phyloP scores from a whole-genome alignment of 306 rosid genomes.

The Malus orientalis region DNA sequence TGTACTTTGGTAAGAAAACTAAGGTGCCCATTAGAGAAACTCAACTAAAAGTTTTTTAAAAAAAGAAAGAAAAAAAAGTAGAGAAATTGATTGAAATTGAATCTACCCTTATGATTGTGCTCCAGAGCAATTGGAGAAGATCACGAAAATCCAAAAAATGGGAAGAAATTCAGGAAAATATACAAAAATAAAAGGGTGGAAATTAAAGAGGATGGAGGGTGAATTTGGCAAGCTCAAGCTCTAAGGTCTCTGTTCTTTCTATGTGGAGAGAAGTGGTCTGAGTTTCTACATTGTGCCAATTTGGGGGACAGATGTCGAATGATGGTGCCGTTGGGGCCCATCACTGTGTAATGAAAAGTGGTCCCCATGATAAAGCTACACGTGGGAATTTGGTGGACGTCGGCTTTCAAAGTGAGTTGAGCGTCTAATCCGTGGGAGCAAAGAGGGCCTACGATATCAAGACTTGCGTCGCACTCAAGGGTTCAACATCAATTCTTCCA shows the following conservation, averaged over 20 bases:
- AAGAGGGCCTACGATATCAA: background rate
- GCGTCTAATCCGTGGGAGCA: background rate
- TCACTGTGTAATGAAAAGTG: background rate
- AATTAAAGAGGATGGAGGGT: background rate
- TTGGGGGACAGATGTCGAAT: background rate
- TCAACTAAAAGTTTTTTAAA: background rate
- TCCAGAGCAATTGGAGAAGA: background rate
- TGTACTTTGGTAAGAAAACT: background rate
- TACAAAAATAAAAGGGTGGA: background rate
- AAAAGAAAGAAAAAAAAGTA: no score
- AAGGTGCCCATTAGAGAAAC: slow-evolving; percentile 10
- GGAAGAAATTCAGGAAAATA: background rate
- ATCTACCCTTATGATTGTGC: background rate
- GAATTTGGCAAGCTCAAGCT: background rate
- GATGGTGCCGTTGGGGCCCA: background rate
- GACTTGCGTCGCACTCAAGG: no score
- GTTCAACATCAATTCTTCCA: no score
- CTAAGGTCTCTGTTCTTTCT: background rate
- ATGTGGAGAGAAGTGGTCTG: background rate
- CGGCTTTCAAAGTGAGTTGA: background rate
- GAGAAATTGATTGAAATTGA: background rate
- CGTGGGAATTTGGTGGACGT: background rate
- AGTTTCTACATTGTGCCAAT: background rate
- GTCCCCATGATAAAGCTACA: background rate
- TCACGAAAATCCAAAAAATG: background rate